Conservation (phyloP, 441 rosid genomes). For the Pelargonium citronellum region DNA sequence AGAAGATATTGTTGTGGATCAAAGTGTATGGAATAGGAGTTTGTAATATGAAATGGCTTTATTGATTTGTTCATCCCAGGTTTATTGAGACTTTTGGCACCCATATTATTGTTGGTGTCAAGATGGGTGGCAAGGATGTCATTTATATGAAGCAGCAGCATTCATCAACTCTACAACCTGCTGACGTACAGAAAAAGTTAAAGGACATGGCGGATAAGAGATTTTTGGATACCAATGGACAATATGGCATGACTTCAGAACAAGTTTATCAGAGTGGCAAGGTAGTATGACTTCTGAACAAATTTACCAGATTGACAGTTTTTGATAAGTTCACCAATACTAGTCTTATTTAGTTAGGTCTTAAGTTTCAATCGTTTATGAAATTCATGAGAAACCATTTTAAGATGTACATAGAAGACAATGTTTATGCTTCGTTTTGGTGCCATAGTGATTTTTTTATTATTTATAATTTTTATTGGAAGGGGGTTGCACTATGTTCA, state of each 20-base stretch:
- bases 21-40: background rate
- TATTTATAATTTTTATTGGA: background rate
- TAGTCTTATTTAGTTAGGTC: background rate
- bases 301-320: conserved; percentile 31
- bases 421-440: background rate
- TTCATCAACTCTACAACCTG: conserved; percentile 67
- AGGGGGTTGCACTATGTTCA: no score
- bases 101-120: conserved; percentile 80
- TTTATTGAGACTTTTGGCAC: conserved; percentile 84
- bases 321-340: conserved; percentile 20
- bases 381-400: conserved; percentile 1
- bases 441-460: background rate
- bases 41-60: background rate
- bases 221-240: conserved; percentile 53
- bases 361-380: background rate
- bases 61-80: conserved; percentile 35
- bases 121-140: conserved; percentile 98
- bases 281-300: conserved; percentile 61
- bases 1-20: background rate
- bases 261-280: conserved; percentile 40
- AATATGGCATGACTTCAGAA: conserved; percentile 40
- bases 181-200: conserved; percentile 67
- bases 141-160: conserved; percentile 80
- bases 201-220: conserved; percentile 91
- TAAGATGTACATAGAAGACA: background rate